These are phyloP conservation scores for Annulohypoxylon moriforme DNA, from an alignment of 495 filamentous ascomycete species.

Conservation along the genomic window DNA sequence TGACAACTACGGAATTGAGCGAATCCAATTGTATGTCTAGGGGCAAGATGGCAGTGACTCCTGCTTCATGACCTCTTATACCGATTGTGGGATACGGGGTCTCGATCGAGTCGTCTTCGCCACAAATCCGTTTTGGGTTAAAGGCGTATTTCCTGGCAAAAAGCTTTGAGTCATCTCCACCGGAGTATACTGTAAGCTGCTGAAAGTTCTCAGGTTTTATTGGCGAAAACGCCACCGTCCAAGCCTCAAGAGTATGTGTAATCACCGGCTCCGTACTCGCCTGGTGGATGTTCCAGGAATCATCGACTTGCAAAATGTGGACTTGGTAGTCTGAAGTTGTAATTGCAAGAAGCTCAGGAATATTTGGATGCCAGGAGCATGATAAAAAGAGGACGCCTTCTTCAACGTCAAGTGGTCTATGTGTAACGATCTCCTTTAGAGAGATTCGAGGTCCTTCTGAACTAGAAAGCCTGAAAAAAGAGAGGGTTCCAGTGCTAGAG, in stretches of 20 bases:
- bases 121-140: conserved; percentile 9
- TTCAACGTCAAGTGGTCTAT: conserved; percentile 52
- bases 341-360: conserved; percentile 63
- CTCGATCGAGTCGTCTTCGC: conserved; percentile 48
- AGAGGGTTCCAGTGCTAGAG: conserved; percentile 75
- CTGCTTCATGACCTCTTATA: conserved; percentile 75
- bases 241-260: conserved; percentile 69
- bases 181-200: conserved; percentile 64
- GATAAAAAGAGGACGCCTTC: conserved; percentile 72
- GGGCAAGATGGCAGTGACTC: conserved; percentile 88
- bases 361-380: conserved; percentile 74
- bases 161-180: conserved; percentile 74
- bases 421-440: conserved; percentile 49
- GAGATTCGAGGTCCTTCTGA: conserved; percentile 35
- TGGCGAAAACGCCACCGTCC: conserved; percentile 69
- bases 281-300: conserved; percentile 41
- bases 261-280: conserved; percentile 47
- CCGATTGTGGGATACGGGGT: conserved; percentile 47
- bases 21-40: conserved; percentile 55
- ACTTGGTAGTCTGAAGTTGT: conserved; percentile 76
- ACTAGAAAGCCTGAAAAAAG: conserved; percentile 66
- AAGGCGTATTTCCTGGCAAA: conserved; percentile 48
- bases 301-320: conserved; percentile 57
- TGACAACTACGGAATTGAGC: conserved; percentile 70
- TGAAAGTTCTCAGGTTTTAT: not conserved